Evolutionary conservation across 192 early-diverging fungal genomes (phyloP).

Genomic region (Coemansia javaensis): DNA sequence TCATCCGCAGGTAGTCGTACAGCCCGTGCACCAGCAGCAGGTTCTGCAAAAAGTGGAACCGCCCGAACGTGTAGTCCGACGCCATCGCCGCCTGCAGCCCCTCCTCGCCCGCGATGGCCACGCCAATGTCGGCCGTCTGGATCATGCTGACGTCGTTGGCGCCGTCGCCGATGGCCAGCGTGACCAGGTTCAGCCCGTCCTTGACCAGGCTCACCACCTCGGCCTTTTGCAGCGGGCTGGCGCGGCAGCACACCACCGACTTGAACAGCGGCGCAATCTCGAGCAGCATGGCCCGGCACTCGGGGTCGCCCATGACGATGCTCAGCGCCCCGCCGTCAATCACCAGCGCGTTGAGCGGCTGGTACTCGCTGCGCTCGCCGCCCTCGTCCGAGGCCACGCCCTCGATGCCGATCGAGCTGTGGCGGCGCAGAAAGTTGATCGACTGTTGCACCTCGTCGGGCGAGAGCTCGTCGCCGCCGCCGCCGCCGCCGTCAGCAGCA

Average conservation of each 20-base stretch:
- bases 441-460: constrained; percentile 38
- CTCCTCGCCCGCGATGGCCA: constrained; percentile 94
- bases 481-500: constrained; percentile 5
- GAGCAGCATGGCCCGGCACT: constrained; percentile 61
- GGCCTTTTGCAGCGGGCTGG: constrained; percentile 96
- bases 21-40: constrained; percentile 93
- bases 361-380: constrained; percentile 12
- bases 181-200: constrained; percentile 77
- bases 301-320: constrained; percentile 37
- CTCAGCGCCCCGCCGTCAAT: constrained; percentile 75
- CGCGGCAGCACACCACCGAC: constrained; percentile 96
- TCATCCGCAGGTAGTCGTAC: constrained; percentile 93
- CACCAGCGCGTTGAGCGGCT: constrained; percentile 64
- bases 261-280: constrained; percentile 89
- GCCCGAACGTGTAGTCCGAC: constrained; percentile 97
- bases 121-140: constrained; percentile 95
- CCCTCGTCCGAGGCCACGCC: constrained; percentile 1
- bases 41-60: constrained; percentile 92
- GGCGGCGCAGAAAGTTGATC: constrained; percentile 39
- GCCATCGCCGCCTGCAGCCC: constrained; percentile 94
- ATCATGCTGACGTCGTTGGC: constrained; percentile 99
- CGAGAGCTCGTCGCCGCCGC: constrained; percentile 16
- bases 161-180: constrained; percentile 96
- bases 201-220: constrained; percentile 98
- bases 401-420: constrained; percentile 21